Percentiles rank a stretch among this genome's conserved stretches.
These are phyloP conservation scores for Beauveria varroae DNA, from an alignment of 2,329 filamentous ascomycete species.

Conservation along the genomic window DNA sequence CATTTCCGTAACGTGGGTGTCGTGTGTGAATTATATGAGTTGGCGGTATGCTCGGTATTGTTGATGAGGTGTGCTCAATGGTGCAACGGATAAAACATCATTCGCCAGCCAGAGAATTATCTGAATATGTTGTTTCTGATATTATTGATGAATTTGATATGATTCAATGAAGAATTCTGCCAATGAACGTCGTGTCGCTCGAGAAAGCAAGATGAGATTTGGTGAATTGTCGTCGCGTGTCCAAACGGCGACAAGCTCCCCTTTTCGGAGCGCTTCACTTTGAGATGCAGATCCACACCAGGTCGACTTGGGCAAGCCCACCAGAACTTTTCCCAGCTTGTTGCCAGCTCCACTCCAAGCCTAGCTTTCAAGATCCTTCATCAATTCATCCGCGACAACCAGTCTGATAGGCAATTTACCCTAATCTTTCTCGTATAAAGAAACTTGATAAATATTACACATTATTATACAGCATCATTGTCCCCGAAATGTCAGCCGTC, in stretches of 20 bases:
- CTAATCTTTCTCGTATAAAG: background rate
- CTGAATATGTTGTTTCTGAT: background rate
- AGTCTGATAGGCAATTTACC: background rate
- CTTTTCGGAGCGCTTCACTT: background rate
- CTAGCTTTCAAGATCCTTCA: background rate
- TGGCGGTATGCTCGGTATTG: background rate
- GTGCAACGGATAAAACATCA: background rate
- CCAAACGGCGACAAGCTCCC: background rate
- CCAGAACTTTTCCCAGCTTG: constrained; percentile 6
- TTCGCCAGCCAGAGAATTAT: background rate
- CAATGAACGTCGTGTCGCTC: background rate
- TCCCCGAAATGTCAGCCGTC: constrained; percentile 27
- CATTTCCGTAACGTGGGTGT: background rate
- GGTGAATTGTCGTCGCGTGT: background rate
- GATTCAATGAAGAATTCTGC: background rate
- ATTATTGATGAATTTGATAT: background rate
- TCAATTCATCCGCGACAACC: background rate
- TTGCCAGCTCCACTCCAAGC: background rate
- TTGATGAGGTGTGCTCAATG: constrained; percentile 1
- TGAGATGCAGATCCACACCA: constrained; percentile 7
- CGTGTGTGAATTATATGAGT: background rate
- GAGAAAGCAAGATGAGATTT: background rate
- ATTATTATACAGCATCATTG: background rate
- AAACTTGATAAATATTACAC: background rate
- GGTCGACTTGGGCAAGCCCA: too few species aligned